These are phyloP conservation scores for Septoria linicola DNA, from an alignment of 2,329 filamentous ascomycete species.

Conservation along the genomic window DNA sequence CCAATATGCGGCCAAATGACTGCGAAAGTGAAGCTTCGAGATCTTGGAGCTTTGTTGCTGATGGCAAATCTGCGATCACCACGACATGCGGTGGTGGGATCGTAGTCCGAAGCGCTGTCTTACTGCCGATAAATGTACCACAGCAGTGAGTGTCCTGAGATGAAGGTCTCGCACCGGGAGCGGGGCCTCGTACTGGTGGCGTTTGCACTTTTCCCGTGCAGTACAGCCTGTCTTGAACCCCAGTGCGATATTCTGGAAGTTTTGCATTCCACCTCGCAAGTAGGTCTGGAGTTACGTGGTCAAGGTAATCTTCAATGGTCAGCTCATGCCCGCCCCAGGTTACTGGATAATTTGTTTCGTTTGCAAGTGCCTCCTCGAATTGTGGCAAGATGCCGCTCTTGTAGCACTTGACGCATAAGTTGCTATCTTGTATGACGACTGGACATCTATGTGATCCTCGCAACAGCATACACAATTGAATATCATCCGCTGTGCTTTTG, in stretches of 20 bases:
- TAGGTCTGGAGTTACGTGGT: neutral
- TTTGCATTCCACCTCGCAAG: neutral
- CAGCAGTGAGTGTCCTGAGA: neutral
- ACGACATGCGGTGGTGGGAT: too few relatives aligned
- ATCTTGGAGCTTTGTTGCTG: neutral
- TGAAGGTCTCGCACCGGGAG: neutral
- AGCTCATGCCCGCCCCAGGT: neutral
- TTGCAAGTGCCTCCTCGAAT: conserved; percentile 6
- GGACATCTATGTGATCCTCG: conserved; percentile 1
- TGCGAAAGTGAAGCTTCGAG: neutral
- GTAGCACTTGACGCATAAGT: conserved; percentile 7
- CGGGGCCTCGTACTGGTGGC: neutral
- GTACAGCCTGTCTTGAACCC: conserved; percentile 4
- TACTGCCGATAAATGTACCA: too few relatives aligned
- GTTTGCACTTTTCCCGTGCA: neutral
- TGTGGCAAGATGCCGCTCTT: conserved; percentile 4
- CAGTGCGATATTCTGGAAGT: neutral
- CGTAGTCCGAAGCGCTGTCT: too few relatives aligned
- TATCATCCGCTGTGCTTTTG: neutral
- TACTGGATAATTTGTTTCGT: conserved; percentile 10
- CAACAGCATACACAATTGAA: conserved; percentile 4
- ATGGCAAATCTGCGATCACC: neutral
- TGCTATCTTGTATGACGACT: neutral
- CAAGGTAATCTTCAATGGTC: neutral
- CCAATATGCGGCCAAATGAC: neutral